Evolutionary conservation across 257 asterid genomes (phyloP).

Genomic region (Buddleja alternifolia): DNA sequence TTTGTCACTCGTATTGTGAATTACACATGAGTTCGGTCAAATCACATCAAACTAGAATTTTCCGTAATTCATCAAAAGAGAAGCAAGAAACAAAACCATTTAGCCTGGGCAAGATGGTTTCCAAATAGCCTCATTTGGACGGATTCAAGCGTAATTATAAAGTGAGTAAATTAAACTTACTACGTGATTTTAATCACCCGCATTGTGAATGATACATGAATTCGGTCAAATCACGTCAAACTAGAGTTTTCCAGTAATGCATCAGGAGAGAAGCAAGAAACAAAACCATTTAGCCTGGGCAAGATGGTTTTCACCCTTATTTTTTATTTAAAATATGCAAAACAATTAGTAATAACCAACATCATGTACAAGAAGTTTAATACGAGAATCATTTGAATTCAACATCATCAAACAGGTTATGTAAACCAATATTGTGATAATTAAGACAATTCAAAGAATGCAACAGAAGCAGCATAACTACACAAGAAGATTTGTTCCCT

Average conservation of each 20-base stretch:
- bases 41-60: no score
- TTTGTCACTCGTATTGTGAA: no score
- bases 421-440: neutral
- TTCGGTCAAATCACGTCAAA: no score
- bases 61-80: no score
- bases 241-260: no score
- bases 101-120: neutral
- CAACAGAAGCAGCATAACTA: neutral
- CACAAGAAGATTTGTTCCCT: neutral
- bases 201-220: no score
- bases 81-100: neutral
- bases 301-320: neutral
- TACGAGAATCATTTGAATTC: slow-evolving; percentile 8
- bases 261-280: neutral
- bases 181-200: no score
- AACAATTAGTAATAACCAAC: neutral
- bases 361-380: slow-evolving; percentile 7
- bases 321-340: neutral
- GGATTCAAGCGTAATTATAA: no score
- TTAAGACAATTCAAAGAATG: neutral
- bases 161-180: no score
- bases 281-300: neutral
- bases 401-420: slow-evolving; percentile 1
- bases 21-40: no score
- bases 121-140: no score